A percentile compares a stretch with the other conserved stretches of the same genome.
Conservation (phyloP, 345 rosid species). For the Nasturtium officinale region DNA sequence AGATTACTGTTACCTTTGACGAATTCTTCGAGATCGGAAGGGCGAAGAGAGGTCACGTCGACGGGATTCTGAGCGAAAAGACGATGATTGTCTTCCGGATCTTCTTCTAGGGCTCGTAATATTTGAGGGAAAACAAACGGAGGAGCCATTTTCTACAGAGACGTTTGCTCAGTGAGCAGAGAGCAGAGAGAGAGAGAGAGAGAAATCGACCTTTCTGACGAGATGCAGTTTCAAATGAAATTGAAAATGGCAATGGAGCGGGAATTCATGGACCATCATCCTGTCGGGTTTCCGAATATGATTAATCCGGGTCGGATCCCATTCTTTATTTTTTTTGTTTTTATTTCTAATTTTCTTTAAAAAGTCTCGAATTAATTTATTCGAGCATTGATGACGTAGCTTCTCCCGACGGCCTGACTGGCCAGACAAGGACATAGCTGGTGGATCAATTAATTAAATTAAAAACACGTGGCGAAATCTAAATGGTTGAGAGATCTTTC, state of each 20-base stretch:
- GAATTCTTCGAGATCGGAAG: slow-evolving; percentile 78
- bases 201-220: neutral
- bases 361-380: slow-evolving; percentile 3
- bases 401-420: slow-evolving; percentile 24
- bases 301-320: slow-evolving; percentile 13
- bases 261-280: slow-evolving; percentile 13
- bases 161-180: slow-evolving; percentile 17
- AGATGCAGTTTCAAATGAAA: slow-evolving; percentile 36
- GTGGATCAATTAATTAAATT: neutral
- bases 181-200: slow-evolving; percentile 31
- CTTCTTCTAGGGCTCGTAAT: slow-evolving; percentile 68
- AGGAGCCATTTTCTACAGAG: slow-evolving; percentile 62
- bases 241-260: slow-evolving; percentile 38
- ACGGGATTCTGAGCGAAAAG: slow-evolving; percentile 58
- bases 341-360: neutral
- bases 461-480: slow-evolving; percentile 18
- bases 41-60: slow-evolving; percentile 61
- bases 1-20: slow-evolving; percentile 66
- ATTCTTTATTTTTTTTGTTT: neutral
- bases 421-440: slow-evolving; percentile 14
- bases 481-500: slow-evolving; percentile 13
- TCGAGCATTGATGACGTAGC: slow-evolving; percentile 4
- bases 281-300: slow-evolving; percentile 13
- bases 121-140: slow-evolving; percentile 74
- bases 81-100: slow-evolving; percentile 51